Conservation (phyloP, 257 asterid species). For the Mitragyna speciosa region DNA sequence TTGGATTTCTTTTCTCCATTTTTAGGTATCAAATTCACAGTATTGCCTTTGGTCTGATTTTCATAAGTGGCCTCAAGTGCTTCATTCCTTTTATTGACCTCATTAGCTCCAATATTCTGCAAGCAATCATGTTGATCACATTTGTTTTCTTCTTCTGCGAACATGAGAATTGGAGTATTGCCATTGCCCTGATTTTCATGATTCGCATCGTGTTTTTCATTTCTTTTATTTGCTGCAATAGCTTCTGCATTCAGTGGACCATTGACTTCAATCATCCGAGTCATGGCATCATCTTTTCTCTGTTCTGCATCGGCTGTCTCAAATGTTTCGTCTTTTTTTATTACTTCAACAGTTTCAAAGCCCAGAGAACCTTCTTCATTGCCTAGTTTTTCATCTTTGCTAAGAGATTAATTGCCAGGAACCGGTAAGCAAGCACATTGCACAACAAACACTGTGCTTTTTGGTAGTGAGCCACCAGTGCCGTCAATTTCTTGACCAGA, state of each 20-base stretch:
- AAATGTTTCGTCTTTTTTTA: conserved; percentile 1
- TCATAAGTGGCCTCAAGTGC: conserved; percentile 14
- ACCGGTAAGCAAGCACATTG: too few species aligned
- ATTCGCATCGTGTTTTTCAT: neutral
- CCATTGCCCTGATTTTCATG: neutral
- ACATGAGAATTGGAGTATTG: neutral
- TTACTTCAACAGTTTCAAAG: neutral
- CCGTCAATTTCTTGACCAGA: conserved; percentile 1
- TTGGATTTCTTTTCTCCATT: neutral
- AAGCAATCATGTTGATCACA: neutral
- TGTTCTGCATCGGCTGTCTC: conserved; percentile 4
- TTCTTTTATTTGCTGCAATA: neutral
- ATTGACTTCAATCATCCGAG: neutral
- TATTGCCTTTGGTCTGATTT: neutral
- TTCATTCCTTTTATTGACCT: conserved; percentile 19
- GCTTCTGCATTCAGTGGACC: neutral
- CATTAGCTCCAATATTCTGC: conserved; percentile 1
- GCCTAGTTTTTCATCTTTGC: neutral
- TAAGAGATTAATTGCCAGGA: neutral
- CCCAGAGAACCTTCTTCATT: neutral
- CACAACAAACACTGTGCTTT: too few species aligned
- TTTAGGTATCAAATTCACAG: neutral
- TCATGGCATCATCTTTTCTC: neutral
- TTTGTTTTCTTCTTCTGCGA: conserved; percentile 5
- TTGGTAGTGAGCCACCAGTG: neutral